Base-by-base conservation (phyloP, 768 basidiomycete species). In the Termitomyces sp. region DNA sequence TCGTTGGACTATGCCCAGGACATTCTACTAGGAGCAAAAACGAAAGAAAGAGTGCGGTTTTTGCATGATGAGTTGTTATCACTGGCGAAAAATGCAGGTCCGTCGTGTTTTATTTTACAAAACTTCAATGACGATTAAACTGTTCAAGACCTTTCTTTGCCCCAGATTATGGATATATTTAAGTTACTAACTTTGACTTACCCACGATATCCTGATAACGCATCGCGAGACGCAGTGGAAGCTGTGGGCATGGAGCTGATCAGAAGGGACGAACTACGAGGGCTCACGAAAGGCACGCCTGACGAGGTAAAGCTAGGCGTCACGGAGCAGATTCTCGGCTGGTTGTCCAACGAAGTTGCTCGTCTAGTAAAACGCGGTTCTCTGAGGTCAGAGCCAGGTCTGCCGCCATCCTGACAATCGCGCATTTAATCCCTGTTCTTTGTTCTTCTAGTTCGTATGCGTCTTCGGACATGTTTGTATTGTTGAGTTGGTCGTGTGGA, bases 171-270 rank as follows among this genome's bases (percentile, higher is more conserved):
- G 70, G 91, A 91, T 65, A 64, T 94, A 26, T 87, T 94, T 69
- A 77, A 78, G 56, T 73, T 94, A 5, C 71, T 94, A 49, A 87
- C 86, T 1, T 71, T 83, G 51, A 93, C 89, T 0, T 89, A 91
- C 68, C 83, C 89, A 15, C 83, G 87, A 63, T 94, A 94, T 75
- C 73, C 82, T 44, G 93, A 95, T 67, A 68, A 77, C 2, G 65
- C 75, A 48, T 94, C 92, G 1, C 77, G 86, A 58, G 78, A 82
- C 54, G 89, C 88, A 2, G 87, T 90, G 0, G 85, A 91, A 63
- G 71, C 72, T 1, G 78, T 92, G 31, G 84, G 81, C 0, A 78
- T 82, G 66, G 81, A 82, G 47, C 63, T 94, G 54, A 80, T 91
- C 19, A 72, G 73, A 26, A 81, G 80, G 38, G 89, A 92, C 62